phyloP scores from a whole-genome alignment of 208 protist species.

The Wallacemonas sp. region DNA sequence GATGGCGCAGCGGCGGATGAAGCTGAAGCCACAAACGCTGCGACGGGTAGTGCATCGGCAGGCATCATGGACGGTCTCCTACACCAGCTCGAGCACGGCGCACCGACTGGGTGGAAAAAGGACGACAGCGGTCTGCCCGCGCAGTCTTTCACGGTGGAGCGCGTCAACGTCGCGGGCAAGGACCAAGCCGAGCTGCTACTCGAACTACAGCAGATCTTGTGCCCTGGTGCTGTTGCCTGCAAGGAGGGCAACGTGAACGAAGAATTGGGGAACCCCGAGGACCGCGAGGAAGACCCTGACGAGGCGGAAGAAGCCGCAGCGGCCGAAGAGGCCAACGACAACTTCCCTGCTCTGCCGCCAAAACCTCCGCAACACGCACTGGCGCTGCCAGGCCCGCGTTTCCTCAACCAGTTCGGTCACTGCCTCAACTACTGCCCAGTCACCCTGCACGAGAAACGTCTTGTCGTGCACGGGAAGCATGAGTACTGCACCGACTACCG shows the following conservation, averaged over 20 bases:
- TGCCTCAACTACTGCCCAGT: conserved; percentile 85
- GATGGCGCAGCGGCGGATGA: not conserved
- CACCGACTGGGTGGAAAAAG: conserved; percentile 3
- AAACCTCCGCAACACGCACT: conserved; percentile 24
- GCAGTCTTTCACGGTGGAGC: not conserved
- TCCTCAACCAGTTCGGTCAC: conserved; percentile 82
- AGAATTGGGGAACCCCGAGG: conserved; percentile 39
- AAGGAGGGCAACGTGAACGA: conserved; percentile 59
- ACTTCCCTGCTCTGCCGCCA: not conserved
- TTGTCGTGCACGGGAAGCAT: conserved; percentile 65
- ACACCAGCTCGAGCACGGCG: conserved; percentile 8
- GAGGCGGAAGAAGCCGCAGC: conserved; percentile 34
- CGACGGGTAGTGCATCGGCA: not conserved
- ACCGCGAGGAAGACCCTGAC: conserved; percentile 47
- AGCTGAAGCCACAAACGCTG: no score
- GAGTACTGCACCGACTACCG: conserved; percentile 60
- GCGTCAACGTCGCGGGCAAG: conserved; percentile 42
- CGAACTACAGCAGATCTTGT: conserved; percentile 48
- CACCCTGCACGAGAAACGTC: conserved; percentile 56
- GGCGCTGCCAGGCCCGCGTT: conserved; percentile 44
- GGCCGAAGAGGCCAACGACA: conserved; percentile 42
- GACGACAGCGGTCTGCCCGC: conserved; percentile 6
- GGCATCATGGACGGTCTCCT: conserved; percentile 9
- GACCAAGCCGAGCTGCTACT: conserved; percentile 33
- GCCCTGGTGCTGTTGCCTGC: conserved; percentile 38